Base-by-base conservation (phyloP, 306 rosid genomes). In the Hippophae gyantsensis region DNA sequence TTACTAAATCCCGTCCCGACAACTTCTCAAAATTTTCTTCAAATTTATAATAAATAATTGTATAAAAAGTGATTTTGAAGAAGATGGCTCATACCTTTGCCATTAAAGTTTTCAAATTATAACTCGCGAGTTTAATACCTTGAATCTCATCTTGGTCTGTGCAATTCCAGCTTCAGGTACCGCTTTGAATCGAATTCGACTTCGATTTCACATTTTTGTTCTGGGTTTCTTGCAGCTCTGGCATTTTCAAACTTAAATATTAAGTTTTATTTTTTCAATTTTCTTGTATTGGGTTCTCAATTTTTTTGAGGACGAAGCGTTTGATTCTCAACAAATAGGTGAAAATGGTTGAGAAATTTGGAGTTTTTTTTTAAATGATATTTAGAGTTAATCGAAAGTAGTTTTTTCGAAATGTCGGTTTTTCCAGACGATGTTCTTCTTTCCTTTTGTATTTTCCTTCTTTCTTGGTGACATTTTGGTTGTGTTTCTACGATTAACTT, bases 111-210 rank as follows among this genome's bases (percentile, higher is more conserved):
- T 7, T 27, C 43, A 11, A 5, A 3, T 42, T 7, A 11, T 7
- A 3, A 10, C 57, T 47, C 10, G 12, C 46, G 52, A 45, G 40
- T 40, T 23, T 14, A n/a, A 13, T 43, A 46, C 38, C 62, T 65
- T 27, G 11, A 47, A 32, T 55, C 52, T 52, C 61, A 58, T 57
- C 65, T 52, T 65, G 57, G 65, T 66, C 67, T 66, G 40, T 47
- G 9, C 48, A 25, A 55, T 59, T 23, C 51, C 25, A 47, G 60
- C 72, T 57, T 57, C 50, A 43, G 41, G 13, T 6, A n/a, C 8
- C 25, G 5, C 48, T 2, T 27, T 5, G 25, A 3, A 42, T 56
- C 7, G n/a, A 7, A 12, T 43, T 18, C 49, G 11, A 23, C 38
- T 9, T 57, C 38, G 52, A 64, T 65, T 65, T 46, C 43, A 9